Evolutionary conservation across 108 stramenopile genomes (phyloP).

Genomic region (Skeletonema potamos): DNA sequence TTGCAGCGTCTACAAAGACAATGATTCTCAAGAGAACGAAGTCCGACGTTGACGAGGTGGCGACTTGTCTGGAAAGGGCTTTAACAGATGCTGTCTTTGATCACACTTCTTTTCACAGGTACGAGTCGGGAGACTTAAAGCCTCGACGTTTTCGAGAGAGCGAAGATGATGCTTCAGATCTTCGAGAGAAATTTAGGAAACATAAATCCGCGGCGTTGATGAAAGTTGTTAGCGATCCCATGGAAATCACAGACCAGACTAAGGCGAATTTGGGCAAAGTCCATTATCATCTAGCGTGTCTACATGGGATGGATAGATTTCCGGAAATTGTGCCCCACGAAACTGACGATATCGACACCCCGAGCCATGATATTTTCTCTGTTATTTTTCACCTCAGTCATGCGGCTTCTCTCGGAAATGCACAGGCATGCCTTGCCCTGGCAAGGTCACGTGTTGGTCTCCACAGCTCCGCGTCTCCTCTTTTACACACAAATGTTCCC

Average conservation of each 20-base stretch:
- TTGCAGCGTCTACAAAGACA: constrained; percentile 9
- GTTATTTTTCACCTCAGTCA: constrained; percentile 71
- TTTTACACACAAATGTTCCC: constrained; percentile 55
- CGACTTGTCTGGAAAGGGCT: constrained; percentile 48
- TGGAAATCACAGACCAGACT: constrained; percentile 56
- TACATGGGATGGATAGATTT: constrained; percentile 71
- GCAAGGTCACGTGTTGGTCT: constrained; percentile 65
- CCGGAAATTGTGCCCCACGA: constrained; percentile 55
- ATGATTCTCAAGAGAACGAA: constrained; percentile 31
- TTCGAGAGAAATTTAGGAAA: constrained; percentile 6
- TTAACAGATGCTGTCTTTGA: constrained; percentile 59
- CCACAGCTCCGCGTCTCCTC: constrained; percentile 51
- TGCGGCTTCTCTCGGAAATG: constrained; percentile 58
- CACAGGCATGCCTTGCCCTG: constrained; percentile 64
- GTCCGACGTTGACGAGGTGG: constrained; percentile 67
- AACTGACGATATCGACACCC: constrained; percentile 23
- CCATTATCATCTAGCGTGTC: constrained; percentile 71
- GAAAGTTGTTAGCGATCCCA: constrained; percentile 37
- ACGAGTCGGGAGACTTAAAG: constrained; percentile 58
- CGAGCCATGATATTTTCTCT: constrained; percentile 64
- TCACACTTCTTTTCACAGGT: constrained; percentile 51
- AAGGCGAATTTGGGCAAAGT: constrained; percentile 64
- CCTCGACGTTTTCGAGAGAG: constrained; percentile 18
- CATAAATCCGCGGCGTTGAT: constrained; percentile 30
- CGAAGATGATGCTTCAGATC: constrained; percentile 1